These are phyloP conservation scores for Fusarium longipes DNA, from an alignment of 2,329 filamentous ascomycete genomes.

Conservation along the genomic window DNA sequence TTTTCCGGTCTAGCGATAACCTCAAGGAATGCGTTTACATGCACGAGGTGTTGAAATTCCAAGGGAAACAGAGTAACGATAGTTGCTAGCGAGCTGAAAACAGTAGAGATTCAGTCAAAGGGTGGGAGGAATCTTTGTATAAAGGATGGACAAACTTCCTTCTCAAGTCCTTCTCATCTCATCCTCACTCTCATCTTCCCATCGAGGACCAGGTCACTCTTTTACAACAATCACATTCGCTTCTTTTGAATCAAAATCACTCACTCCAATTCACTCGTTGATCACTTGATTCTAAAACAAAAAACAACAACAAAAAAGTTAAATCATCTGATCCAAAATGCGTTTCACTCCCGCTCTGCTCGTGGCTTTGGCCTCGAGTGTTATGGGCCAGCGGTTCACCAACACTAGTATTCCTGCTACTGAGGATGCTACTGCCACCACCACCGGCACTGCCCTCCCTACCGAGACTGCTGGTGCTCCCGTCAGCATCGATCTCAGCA, in stretches of 20 bases:
- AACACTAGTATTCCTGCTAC: constrained; percentile 23
- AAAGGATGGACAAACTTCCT: constrained; percentile 21
- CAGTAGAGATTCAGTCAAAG: not conserved
- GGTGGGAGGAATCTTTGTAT: constrained; percentile 9
- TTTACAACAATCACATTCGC: constrained; percentile 21
- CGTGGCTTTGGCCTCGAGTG: constrained; percentile 27
- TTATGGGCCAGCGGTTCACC: constrained; percentile 33
- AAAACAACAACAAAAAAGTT: not conserved
- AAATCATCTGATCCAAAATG: constrained; percentile 23
- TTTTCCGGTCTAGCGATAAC: constrained; percentile 14
- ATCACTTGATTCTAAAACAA: constrained; percentile 4
- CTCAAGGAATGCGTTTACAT: constrained; percentile 23
- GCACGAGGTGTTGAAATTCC: constrained; percentile 11
- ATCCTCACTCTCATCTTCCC: constrained; percentile 35
- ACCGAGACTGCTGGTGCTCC: not conserved
- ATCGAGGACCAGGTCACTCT: constrained; percentile 37
- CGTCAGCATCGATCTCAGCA: not conserved
- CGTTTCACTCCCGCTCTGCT: constrained; percentile 26
- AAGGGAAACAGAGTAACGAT: not conserved
- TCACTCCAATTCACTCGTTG: constrained; percentile 11
- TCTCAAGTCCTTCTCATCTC: constrained; percentile 18
- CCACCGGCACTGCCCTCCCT: not conserved
- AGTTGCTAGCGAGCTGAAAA: not conserved
- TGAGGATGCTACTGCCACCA: not conserved
- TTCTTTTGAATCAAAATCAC: not conserved